Percentiles rank a stretch among this genome's conserved stretches.
phyloP scores from a whole-genome alignment of 495 filamentous ascomycete genomes.

The Aspergillus diversus region DNA sequence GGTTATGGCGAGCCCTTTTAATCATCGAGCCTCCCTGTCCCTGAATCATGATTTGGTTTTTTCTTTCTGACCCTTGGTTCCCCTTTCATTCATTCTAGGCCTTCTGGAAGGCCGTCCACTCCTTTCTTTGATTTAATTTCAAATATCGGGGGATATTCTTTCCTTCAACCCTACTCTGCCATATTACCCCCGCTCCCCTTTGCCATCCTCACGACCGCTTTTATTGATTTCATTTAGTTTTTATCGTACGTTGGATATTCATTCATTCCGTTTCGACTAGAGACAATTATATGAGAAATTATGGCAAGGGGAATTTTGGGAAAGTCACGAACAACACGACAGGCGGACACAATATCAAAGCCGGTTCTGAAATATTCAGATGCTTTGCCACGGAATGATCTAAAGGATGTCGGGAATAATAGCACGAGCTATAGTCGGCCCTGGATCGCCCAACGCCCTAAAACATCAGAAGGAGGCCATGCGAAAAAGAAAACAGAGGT shows the following conservation, averaged over 20 bases:
- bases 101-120: constrained; percentile 57
- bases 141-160: constrained; percentile 20
- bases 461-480: constrained; percentile 26
- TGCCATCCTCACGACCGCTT: constrained; percentile 1
- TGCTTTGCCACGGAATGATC: constrained; percentile 40
- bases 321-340: constrained; percentile 32
- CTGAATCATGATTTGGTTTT: constrained; percentile 17
- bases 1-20: constrained; percentile 13
- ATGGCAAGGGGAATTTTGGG: constrained; percentile 39
- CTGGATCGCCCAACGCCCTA: constrained; percentile 31
- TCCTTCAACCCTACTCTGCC: constrained; percentile 15
- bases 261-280: not conserved
- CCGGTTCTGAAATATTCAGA: constrained; percentile 42
- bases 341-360: constrained; percentile 35
- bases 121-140: constrained; percentile 32
- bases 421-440: constrained; percentile 14
- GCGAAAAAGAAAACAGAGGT: constrained; percentile 24
- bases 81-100: constrained; percentile 31
- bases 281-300: not conserved
- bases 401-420: constrained; percentile 22
- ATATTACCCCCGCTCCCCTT: not conserved
- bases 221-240: constrained; percentile 20
- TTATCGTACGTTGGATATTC: constrained; percentile 14
- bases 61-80: constrained; percentile 20
- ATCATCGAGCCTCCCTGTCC: constrained; percentile 22